Evolutionary conservation across 768 basidiomycete genomes (phyloP).

Genomic region (Suillus placidus): DNA sequence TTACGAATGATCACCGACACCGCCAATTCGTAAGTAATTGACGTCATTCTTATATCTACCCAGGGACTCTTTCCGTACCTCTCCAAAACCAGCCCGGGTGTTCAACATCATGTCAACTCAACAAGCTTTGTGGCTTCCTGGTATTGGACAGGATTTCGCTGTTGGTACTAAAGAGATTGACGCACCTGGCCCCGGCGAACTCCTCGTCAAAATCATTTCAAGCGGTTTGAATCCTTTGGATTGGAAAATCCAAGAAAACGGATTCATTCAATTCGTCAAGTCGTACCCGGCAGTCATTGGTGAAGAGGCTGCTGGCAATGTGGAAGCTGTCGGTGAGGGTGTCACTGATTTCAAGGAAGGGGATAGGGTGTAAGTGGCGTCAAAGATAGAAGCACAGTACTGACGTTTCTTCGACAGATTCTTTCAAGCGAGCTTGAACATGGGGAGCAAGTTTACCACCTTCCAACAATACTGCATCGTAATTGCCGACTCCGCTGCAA

Average conservation of each 20-base stretch:
- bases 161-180: constrained; percentile 25
- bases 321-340: constrained; percentile 42
- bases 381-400: neutral
- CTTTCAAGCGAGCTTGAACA: constrained; percentile 11
- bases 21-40: neutral
- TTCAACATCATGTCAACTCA: constrained; percentile 15
- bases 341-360: constrained; percentile 42
- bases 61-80: neutral
- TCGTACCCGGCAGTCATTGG: constrained; percentile 42
- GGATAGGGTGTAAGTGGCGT: constrained; percentile 36
- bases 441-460: constrained; percentile 11
- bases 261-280: constrained; percentile 24
- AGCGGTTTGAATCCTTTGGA: constrained; percentile 50
- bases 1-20: neutral
- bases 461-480: constrained; percentile 34
- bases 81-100: neutral
- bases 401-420: constrained; percentile 8
- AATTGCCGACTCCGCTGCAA: constrained; percentile 26
- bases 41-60: neutral
- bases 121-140: constrained; percentile 21
- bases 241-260: constrained; percentile 26
- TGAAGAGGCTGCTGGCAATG: constrained; percentile 41
- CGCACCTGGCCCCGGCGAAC: constrained; percentile 42
- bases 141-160: constrained; percentile 17
- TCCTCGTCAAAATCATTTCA: constrained; percentile 45